Conservation (phyloP, 108 stramenopile genomes). For the Ochromonas danica region DNA sequence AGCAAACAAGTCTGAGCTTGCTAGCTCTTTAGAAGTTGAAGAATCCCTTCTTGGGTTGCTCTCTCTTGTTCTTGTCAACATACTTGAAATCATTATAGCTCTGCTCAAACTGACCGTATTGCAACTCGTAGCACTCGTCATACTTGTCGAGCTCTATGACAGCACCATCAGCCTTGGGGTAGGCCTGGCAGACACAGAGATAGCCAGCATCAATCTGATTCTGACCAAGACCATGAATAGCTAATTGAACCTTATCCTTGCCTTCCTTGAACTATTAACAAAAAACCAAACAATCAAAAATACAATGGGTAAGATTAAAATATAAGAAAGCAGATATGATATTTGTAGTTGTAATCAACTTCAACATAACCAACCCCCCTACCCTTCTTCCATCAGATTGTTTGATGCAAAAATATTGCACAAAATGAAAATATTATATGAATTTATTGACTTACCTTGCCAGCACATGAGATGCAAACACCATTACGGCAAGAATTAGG, state of each 20-base stretch:
- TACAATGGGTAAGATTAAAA: no score
- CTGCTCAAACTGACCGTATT: not conserved
- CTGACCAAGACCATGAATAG: not conserved
- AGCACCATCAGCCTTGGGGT: not conserved
- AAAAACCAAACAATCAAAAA: no score
- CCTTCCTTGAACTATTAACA: not conserved
- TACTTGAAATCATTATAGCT: no score
- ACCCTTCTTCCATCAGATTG: no score
- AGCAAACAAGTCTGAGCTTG: no score
- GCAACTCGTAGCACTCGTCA: not conserved
- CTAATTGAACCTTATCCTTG: not conserved
- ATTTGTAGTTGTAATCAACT: no score
- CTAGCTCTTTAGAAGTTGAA: no score
- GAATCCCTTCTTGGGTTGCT: no score
- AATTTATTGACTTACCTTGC: not conserved
- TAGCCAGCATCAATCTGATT: not conserved
- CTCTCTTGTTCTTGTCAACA: no score
- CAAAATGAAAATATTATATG: not conserved
- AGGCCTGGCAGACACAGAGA: not conserved
- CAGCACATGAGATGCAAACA: not conserved
- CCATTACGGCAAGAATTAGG: not conserved
- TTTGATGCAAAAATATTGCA: no score
- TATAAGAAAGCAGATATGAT: no score
- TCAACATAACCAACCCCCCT: not conserved
- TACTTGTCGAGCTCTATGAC: not conserved